phyloP scores from a whole-genome alignment of 169 alveolate species.

The Eimeria necatrix region DNA sequence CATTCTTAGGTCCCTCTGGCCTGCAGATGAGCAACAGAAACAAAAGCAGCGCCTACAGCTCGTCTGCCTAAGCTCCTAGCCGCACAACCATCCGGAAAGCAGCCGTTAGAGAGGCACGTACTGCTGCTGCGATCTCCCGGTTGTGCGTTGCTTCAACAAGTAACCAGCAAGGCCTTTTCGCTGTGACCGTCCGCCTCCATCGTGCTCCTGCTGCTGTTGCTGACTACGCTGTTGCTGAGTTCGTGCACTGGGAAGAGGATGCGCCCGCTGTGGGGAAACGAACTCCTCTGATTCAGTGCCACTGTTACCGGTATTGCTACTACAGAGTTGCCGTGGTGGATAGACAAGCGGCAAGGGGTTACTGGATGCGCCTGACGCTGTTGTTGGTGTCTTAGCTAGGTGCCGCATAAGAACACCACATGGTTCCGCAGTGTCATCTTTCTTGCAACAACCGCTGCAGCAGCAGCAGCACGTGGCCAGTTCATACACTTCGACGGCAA shows the following conservation, averaged over 20 bases:
- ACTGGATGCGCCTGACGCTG: background rate
- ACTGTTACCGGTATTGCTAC: slow-evolving; percentile 38
- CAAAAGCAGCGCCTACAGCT: background rate
- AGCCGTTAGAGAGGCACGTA: background rate
- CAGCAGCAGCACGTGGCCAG: slow-evolving; percentile 26
- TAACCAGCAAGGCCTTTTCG: slow-evolving; percentile 49
- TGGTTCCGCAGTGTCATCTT: background rate
- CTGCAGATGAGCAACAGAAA: slow-evolving; percentile 47
- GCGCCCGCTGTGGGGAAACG: background rate
- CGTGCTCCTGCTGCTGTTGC: slow-evolving; percentile 61
- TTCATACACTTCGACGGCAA: slow-evolving; percentile 72
- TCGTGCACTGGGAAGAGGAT: background rate
- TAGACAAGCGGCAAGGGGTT: slow-evolving; percentile 1
- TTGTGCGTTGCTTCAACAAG: slow-evolving; percentile 33
- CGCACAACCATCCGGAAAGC: background rate
- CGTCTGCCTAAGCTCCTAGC: background rate
- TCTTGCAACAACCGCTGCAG: slow-evolving; percentile 35
- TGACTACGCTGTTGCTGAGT: background rate
- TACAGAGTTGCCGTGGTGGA: background rate
- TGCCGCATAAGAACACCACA: slow-evolving; percentile 2
- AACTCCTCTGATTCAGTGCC: background rate
- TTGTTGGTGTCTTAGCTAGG: background rate
- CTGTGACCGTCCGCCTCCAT: slow-evolving; percentile 26
- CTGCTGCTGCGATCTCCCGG: slow-evolving; percentile 24
- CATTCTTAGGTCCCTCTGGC: background rate